Percentiles rank a stretch among this genome's conserved stretches.
Conservation (phyloP, 2,329 filamentous ascomycete genomes). For the Rhinocladiella similis region DNA sequence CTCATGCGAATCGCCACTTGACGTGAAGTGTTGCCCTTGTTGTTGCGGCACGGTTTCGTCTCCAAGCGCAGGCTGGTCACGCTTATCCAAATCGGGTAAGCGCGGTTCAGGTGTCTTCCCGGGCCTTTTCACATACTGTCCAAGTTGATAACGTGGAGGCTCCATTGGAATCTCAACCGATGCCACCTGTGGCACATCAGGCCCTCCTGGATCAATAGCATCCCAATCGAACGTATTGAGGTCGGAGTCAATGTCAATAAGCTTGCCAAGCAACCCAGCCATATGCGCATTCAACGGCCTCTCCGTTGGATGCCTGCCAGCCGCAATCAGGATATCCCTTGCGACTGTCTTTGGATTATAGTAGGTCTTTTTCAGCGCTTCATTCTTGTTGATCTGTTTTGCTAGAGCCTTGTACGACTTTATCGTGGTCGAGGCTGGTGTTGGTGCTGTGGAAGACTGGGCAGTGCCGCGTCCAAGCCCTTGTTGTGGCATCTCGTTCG, state of each 20-base stretch:
- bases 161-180: conserved; percentile 30
- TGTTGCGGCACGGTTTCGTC: not conserved
- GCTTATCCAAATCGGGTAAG: conserved; percentile 24
- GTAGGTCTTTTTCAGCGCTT: conserved; percentile 45
- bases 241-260: conserved; percentile 50
- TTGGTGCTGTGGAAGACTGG: not conserved
- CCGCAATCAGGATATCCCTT: conserved; percentile 61
- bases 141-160: conserved; percentile 28
- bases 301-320: conserved; percentile 62
- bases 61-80: conserved; percentile 6
- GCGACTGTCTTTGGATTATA: conserved; percentile 66
- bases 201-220: conserved; percentile 58
- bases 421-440: not conserved
- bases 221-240: conserved; percentile 63
- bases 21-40: not conserved
- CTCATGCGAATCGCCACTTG: not conserved
- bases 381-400: conserved; percentile 42
- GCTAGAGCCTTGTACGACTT: conserved; percentile 35
- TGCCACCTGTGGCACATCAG: conserved; percentile 35
- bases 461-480: not conserved
- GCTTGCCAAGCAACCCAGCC: conserved; percentile 44
- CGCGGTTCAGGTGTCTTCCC: conserved; percentile 1
- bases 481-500: not conserved
- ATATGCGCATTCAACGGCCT: conserved; percentile 61
- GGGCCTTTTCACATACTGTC: conserved; percentile 9